Evolutionary conservation across 371 early-diverging fungal species (phyloP), one percentile per base, ranked within the genome.

Genomic region (Actinomortierella ambigua): DNA sequence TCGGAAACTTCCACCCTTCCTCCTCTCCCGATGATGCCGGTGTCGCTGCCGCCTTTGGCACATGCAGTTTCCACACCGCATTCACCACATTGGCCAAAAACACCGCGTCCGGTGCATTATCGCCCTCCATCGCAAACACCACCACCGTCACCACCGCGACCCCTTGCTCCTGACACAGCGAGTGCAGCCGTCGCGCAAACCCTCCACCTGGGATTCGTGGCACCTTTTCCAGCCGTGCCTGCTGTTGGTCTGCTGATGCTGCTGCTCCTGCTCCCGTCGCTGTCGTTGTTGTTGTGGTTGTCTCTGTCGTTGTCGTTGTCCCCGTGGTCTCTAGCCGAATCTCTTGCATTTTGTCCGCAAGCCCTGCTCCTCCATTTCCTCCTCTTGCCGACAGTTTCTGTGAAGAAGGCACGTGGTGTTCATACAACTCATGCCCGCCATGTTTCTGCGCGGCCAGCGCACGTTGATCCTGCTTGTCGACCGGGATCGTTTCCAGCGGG

Each of bases 71-170:
- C 61, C 85, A 77, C 22, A 84, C 63, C 3, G 81, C 78, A 61
- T 89, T 87, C 40, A 83, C 40, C 14, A 84, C 78, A 51, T 85
- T 85, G 26, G 87, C 87, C 61, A 85, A 75, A 22, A 70, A 77
- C 28, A 90, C 81, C n/a, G 86, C 82, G 56, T 91, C 90, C 6
- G 84, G 83, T 3, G 87, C 83, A 75, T 92, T 91, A 59, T 91
- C 90, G 63, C 92, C 93, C 78, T 92, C 93, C 60, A 85, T 79
- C 15, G 85, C 91, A 83, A 90, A 88, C 76, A 84, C 80, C 0
- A 88, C 66, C 40, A 88, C 54, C 23, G 85, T 68, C n/a, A 81
- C 59, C n/a, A 84, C 69, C 1, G 77, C 68, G 0, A 86, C 55
- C 0, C 63, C 61, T 5, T 66, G 57, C 13, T 75, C 64, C 53